Conservation (phyloP, 2,329 filamentous ascomycete species). For the Xylaria sp. region DNA sequence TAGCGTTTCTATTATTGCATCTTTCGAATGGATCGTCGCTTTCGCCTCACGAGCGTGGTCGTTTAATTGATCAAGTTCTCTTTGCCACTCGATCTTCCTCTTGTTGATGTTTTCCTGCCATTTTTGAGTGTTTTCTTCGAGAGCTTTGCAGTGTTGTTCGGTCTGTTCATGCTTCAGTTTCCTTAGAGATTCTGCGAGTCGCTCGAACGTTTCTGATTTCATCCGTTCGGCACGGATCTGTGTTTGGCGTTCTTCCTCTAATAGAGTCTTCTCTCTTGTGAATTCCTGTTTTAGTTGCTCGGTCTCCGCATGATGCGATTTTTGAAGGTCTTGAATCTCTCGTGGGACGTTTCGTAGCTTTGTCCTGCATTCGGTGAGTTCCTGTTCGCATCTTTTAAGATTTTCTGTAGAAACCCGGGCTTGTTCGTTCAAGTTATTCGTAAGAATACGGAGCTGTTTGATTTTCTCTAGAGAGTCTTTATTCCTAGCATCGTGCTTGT, state of each 20-base stretch:
- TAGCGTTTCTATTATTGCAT: neutral
- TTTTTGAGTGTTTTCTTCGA: constrained; percentile 8
- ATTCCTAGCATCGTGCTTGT: neutral
- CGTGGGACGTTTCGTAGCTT: neutral
- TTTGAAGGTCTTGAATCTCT: constrained; percentile 4
- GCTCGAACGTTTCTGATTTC: constrained; percentile 7
- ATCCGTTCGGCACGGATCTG: neutral
- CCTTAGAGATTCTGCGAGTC: neutral
- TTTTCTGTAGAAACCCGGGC: neutral
- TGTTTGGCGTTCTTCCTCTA: constrained; percentile 1
- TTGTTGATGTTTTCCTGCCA: neutral
- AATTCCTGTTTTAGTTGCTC: neutral
- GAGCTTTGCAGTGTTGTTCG: neutral
- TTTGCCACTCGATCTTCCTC: constrained; percentile 11
- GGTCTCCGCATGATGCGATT: neutral
- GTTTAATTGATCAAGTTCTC: constrained; percentile 5
- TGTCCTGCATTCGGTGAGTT: neutral
- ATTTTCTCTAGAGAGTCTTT: constrained; percentile 4
- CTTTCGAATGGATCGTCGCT: neutral
- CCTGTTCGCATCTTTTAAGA: neutral
- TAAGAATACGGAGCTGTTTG: neutral
- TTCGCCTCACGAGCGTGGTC: neutral
- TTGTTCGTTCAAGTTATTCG: neutral
- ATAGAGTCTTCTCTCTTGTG: neutral
- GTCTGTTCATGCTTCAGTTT: constrained; percentile 15